phyloP scores from a whole-genome alignment of 176 grass and related monocot genomes.

The Alopecurus myosuroides region DNA sequence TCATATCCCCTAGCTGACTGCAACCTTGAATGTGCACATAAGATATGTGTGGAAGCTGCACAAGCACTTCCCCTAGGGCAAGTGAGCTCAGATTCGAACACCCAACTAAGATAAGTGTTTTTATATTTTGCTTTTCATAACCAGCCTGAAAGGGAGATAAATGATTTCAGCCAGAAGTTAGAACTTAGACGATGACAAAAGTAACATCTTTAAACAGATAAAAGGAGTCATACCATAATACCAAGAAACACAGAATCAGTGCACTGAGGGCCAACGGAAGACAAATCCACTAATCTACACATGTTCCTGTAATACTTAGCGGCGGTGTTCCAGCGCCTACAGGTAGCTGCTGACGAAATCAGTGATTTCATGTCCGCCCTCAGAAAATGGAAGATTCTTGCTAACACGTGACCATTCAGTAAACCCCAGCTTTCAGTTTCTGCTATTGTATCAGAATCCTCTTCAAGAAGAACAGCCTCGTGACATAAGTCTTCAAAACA shows the following conservation, averaged over 20 bases:
- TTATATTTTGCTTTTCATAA: constrained; percentile 79
- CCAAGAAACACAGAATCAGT: constrained; percentile 55
- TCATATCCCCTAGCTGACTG: constrained; percentile 76
- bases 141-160: constrained; percentile 63
- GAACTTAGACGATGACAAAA: constrained; percentile 27
- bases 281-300: constrained; percentile 71
- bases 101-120: constrained; percentile 60
- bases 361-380: constrained; percentile 81
- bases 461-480: constrained; percentile 37
- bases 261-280: constrained; percentile 68
- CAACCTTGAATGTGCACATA: constrained; percentile 82
- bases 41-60: constrained; percentile 57
- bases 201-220: constrained; percentile 26
- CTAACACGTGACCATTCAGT: constrained; percentile 55
- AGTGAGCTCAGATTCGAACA: constrained; percentile 71
- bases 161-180: constrained; percentile 21
- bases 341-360: constrained; percentile 75
- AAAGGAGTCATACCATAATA: constrained; percentile 69
- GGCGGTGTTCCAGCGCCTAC: constrained; percentile 67
- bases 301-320: constrained; percentile 65
- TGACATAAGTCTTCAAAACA: constrained; percentile 80
- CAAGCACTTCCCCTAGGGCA: constrained; percentile 62
- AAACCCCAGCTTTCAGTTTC: constrained; percentile 63
- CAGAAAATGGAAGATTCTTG: constrained; percentile 91
- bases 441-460: constrained; percentile 10